Evolutionary conservation across 2,329 filamentous ascomycete species (phyloP).

Genomic region (Orbilia brochopaga): DNA sequence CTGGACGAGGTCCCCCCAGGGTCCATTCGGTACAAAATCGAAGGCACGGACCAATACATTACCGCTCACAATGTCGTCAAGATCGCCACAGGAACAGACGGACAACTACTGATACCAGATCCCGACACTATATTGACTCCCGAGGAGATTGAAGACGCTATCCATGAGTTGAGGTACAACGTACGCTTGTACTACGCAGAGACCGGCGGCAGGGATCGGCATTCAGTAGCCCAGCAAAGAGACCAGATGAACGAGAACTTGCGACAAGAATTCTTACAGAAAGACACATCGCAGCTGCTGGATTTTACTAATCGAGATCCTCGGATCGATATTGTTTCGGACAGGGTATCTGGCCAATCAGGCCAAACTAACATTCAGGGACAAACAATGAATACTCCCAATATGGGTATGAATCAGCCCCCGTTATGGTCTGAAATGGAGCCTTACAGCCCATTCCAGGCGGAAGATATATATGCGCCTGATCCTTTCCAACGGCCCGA

Average conservation of each 20-base stretch:
- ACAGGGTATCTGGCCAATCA: background rate
- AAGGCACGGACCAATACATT: constrained; percentile 23
- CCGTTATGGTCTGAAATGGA: too few species aligned
- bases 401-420: background rate
- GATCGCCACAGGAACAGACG: background rate
- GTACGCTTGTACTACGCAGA: background rate
- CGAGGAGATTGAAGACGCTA: background rate
- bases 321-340: background rate
- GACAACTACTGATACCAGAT: background rate
- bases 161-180: background rate
- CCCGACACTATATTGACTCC: constrained; percentile 1
- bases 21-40: constrained; percentile 13
- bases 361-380: background rate
- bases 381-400: background rate
- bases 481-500: too few species aligned
- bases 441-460: too few species aligned
- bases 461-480: too few species aligned
- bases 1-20: constrained; percentile 24
- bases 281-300: background rate
- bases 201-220: background rate
- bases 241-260: background rate
- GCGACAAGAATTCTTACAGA: background rate
- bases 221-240: background rate
- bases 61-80: constrained; percentile 21
- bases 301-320: background rate